Evolutionary conservation across 768 basidiomycete species (phyloP), one percentile per base, ranked within the genome.

Genomic region (Leccinum aurantiacum): DNA sequence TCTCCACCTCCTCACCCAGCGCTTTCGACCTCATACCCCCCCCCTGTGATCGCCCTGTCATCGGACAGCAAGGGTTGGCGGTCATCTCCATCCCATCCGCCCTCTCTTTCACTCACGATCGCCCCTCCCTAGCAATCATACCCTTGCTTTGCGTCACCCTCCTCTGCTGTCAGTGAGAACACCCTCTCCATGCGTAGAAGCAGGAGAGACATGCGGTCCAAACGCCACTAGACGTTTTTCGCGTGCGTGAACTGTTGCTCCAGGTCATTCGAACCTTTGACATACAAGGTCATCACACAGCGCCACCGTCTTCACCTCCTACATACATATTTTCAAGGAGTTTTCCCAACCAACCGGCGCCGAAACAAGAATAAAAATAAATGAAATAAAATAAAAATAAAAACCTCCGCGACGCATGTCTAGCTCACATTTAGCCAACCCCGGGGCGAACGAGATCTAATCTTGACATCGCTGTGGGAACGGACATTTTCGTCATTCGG

Each of bases 141-240:
- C 52, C 52, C 52, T 53, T 53, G 33, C 5, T 37, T 53, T 35
- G 14, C 27, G 53, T 37, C 53, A 10, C 54, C 8, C 7, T 48
- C 54, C 27, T 22, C 27, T 22, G 44, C 44, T 11, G 27, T 47
- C 56, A 60, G 58, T 33, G 37, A 31, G 31, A 64, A 37, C 62
- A 53, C 44, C 44, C 52, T 35, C 56, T 10, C 61, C 56, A 37
- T 41, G 57, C 48, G 48, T 58, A 61, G 52, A 58, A 62, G 37
- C 60, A 54, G 25, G 35, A 24, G 2, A 15, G 44, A 60, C 66
- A 70, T 65, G 63, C 55, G 63, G 64, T 54, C 24, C 53, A 51
- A 44, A 67, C 72, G 68, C 71, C 73, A 74, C 71, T 64, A 59
- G 66, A 51, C 67, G 60, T 64, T 63, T 67, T 48, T 73, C 70